Base-by-base conservation (phyloP, 1,139 yeast genomes). In the Meyerozyma guilliermondii region DNA sequence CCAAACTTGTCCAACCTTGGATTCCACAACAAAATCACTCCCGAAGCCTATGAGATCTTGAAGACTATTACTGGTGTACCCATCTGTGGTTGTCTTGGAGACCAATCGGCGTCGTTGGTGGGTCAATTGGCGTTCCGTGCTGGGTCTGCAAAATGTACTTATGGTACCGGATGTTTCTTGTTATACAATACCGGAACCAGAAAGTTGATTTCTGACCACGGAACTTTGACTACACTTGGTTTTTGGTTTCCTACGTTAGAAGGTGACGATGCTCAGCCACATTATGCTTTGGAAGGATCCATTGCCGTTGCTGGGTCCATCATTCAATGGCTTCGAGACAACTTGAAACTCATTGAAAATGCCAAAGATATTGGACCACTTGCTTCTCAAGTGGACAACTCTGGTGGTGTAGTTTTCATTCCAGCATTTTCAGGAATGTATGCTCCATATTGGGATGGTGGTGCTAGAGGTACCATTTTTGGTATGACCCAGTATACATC, bases 361-460 rank as follows among this genome's bases (percentile, higher is more conserved):
- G 87, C 96, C 13, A 83, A 84, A 54, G 96, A 91, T 62, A 83
- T 91, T 53, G 97, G 96, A 8, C 95, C 95, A 20, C 74, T 88
- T 55, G 96, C 96, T 7, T 79, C 86, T 20, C 83, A 81, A 54
- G 96, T 87, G 30, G 74, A 78, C 35, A 81, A 86, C 62, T 76
- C 92, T 14, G 96, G 95, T 42, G 97, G 97, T 17, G 96, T 91
- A 29, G 92, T 87, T 38, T 91, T 91, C 57, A 95, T 91, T 40
- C 96, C 98, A 13, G 97, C 97, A 5, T 88, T 91, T 60, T 84
- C 92, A 29, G 98, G 98, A 8, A 72, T 91, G 46, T 91, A 87
- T 63, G 96, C 97, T 3, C 98, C 98, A 17, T 89, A 91, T 69
- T 91, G 98, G 98, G 88, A 87, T 57, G 79, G 94, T 16, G 88